Conservation (phyloP, 2,329 filamentous ascomycete genomes). For the Beauveria bassiana region DNA sequence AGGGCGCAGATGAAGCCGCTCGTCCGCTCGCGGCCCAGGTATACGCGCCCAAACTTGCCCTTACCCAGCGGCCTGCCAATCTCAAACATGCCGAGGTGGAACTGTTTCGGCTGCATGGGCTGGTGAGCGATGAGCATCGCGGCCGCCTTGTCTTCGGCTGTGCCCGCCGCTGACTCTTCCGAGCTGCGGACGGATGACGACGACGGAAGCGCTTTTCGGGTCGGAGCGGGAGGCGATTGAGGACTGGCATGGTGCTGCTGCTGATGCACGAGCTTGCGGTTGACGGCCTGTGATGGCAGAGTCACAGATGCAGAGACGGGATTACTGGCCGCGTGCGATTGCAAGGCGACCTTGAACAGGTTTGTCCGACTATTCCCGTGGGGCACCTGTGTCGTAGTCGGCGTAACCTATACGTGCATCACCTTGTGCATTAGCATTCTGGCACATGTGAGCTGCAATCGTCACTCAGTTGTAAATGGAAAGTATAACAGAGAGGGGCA, state of each 20-base stretch:
- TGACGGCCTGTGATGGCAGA: slow-evolving; percentile 57
- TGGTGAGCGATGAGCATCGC: slow-evolving; percentile 45
- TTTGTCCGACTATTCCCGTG: slow-evolving; percentile 63
- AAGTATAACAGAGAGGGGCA: neutral
- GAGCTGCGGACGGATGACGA: slow-evolving; percentile 27
- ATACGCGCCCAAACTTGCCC: slow-evolving; percentile 81
- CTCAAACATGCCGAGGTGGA: slow-evolving; percentile 91
- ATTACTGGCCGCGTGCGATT: slow-evolving; percentile 57
- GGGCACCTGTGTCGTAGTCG: slow-evolving; percentile 33
- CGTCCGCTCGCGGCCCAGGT: slow-evolving; percentile 71
- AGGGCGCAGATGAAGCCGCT: slow-evolving; percentile 79
- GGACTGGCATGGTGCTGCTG: slow-evolving; percentile 38
- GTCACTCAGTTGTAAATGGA: neutral
- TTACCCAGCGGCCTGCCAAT: slow-evolving; percentile 81
- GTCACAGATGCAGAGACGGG: slow-evolving; percentile 59
- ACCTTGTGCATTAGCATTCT: neutral
- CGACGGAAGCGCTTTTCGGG: slow-evolving; percentile 14
- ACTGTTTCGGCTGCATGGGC: slow-evolving; percentile 51
- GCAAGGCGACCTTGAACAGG: slow-evolving; percentile 77
- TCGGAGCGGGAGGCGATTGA: slow-evolving; percentile 31
- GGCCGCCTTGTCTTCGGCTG: slow-evolving; percentile 39
- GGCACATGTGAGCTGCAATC: neutral
- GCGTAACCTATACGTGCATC: slow-evolving; percentile 16
- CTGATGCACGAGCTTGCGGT: slow-evolving; percentile 34
- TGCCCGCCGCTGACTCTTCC: slow-evolving; percentile 37